Conservation (phyloP, 129 eudicot genomes). For the Artemisia argyi region DNA sequence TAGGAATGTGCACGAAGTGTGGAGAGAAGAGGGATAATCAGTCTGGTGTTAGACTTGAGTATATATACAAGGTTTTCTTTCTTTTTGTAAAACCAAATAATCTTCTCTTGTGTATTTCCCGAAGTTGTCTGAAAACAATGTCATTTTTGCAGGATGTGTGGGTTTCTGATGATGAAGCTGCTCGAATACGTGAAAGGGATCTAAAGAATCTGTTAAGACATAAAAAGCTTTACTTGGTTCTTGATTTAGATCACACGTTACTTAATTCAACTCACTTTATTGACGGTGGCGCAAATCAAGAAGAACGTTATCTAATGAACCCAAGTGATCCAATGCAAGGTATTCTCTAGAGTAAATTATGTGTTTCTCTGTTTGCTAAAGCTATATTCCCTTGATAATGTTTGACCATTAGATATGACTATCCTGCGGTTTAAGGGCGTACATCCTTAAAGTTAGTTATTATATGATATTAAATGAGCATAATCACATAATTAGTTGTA, state of each 20-base stretch:
- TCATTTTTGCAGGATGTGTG: background rate
- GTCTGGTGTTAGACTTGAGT: conserved; percentile 64
- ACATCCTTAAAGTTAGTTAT: too few species aligned
- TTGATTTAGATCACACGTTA: conserved; percentile 17
- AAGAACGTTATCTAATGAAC: conserved; percentile 7
- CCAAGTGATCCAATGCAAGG: conserved; percentile 13
- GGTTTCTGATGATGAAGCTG: background rate
- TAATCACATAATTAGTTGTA: too few species aligned
- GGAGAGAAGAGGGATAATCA: conserved; percentile 62
- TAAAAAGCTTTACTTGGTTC: conserved; percentile 13
- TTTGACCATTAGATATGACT: background rate
- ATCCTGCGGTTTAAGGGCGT: too few species aligned
- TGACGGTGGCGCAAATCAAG: background rate
- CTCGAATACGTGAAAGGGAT: background rate
- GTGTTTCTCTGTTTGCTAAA: background rate
- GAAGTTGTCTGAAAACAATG: too few species aligned
- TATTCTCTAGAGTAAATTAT: background rate
- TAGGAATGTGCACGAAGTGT: conserved; percentile 74
- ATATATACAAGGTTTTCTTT: conserved; percentile 4
- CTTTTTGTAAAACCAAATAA: background rate
- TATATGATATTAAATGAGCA: too few species aligned
- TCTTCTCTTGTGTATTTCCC: background rate
- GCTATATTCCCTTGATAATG: background rate
- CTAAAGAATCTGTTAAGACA: background rate
- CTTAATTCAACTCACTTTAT: conserved; percentile 1